Evolutionary conservation across 2,329 filamentous ascomycete genomes (phyloP), one percentile per base, ranked within the genome.

Genomic region (Colletotrichum costaricense): DNA sequence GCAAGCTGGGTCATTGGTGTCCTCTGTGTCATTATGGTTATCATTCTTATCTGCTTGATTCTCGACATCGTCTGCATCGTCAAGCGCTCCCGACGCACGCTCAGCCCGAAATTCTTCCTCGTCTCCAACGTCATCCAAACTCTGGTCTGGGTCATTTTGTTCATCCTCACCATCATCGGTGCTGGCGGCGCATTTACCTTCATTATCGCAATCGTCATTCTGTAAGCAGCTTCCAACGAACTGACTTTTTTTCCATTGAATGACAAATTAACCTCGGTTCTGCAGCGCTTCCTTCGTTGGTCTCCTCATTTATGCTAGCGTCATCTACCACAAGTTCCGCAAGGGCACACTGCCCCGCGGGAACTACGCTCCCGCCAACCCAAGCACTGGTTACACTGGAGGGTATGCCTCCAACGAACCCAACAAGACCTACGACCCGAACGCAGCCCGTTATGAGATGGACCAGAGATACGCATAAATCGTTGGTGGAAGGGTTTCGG

Each of bases 31-130:
- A 74, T 79, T 33, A 71, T 80, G 67, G 64, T 70, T 46, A 75
- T 82, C 69, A 71, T 81, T 42, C 12, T 77, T 4, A 3, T 76
- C 52, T 81, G 80, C 68, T 73, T 81, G 7, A 58, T 76, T 7
- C 78, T 81, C 42, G 81, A 82, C 73, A 69, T 82, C 14, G 71
- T 78, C 38, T 79, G 78, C 78, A 80, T 82, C 64, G 63, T 82
- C 76, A 81, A 80, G 78, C 80, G 80, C 30, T 70, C 75, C 11
- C 72, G 78, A 26, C 76, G 79, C 14, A 82, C 78, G 1, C 76
- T 82, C 2, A 77, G 65, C 26, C 81, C 81, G 5, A 66, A 60
- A n/a, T 80, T 82, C 68, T 82, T 82, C 76, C 75, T 82, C n/a
- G 70, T 77, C 55, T 67, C 76, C 66, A 74, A 74, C 22, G 73